Base-by-base conservation (phyloP, 148 eudicot genomes). In the Chenopodium suecicum region DNA sequence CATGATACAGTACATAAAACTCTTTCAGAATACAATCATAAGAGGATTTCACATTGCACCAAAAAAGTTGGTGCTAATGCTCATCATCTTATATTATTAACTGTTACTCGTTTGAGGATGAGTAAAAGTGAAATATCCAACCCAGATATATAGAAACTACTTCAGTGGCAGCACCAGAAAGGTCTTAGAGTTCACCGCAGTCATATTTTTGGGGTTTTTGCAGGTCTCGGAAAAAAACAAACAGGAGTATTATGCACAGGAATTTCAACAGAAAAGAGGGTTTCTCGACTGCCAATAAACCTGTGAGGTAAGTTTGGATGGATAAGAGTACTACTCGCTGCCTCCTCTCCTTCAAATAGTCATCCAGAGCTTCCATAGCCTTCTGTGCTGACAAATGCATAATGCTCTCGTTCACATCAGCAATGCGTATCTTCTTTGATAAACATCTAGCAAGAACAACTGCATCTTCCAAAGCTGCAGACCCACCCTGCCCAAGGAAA, bases 401-500 rank as follows among this genome's bases (percentile, higher is more conserved):
- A 32, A 66, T 10, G 20, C 37, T 46, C 44, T 67, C 69, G 32
- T 71, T 66, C 32, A 32, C 37, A 62, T 64, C 22, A 63, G n/a
- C 56, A 63, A 3, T n/a, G 5, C 31, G 81, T 56, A 65, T 34
- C 73, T 25, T 50, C 75, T 34, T 34, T 27, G 77, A 88, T 78
- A 92, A 66, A 81, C 88, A 85, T 80, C 93, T 82, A 31, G 89
- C 93, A 19, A 92, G 84, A 34, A 90, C 92, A 63, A 90, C 67
- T 22, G 93, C 93, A 72, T 92, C 95, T 88, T 92, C 95, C 23
- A 92, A 41, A 31, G 81, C 93, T 22, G 92, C 88, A 1, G 93
- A 90, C 7, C 95, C 95, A 70, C 91, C 95, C 67, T 92, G 93
- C 1, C 93, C 93, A 1, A 90, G 83, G 72, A 89, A 92, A n/a